Evolutionary conservation across 2,329 filamentous ascomycete species (phyloP).

Genomic region (Hortaea werneckii): DNA sequence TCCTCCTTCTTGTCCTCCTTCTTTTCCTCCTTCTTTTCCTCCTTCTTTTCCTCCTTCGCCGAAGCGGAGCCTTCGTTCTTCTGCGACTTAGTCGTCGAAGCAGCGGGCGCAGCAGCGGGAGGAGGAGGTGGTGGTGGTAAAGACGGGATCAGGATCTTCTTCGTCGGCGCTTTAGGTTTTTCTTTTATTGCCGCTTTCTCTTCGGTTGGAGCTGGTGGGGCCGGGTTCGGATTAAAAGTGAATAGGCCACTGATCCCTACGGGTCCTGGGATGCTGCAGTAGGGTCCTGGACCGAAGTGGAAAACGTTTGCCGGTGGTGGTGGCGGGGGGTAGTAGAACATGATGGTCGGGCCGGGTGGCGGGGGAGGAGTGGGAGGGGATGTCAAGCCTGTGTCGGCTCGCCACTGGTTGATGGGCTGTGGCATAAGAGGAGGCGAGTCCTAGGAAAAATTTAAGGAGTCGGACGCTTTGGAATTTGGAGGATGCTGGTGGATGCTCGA

Average conservation of each 20-base stretch:
- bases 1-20: too few species aligned
- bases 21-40: too few species aligned
- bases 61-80: too few species aligned
- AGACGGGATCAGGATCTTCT: not conserved
- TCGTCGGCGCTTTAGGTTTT: not conserved
- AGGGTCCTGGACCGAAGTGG: not conserved
- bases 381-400: conserved; percentile 3
- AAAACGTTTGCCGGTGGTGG: not conserved
- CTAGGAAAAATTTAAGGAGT: too few species aligned
- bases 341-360: not conserved
- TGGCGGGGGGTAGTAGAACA: not conserved
- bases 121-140: conserved; percentile 1
- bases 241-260: conserved; percentile 3
- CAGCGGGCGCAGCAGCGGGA: not conserved
- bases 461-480: too few species aligned
- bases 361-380: conserved; percentile 2
- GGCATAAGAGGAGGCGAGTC: not conserved
- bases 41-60: not conserved
- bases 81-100: too few species aligned
- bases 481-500: too few species aligned
- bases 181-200: too few species aligned
- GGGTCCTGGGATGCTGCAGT: conserved; percentile 1
- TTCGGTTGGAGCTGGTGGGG: not conserved
- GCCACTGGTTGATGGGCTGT: conserved; percentile 3
- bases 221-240: too few species aligned